A percentile compares a stretch with the other conserved stretches of the same genome.
Evolutionary conservation across 2,329 filamentous ascomycete species (phyloP).

Genomic region (Aquanectria penicillioides): DNA sequence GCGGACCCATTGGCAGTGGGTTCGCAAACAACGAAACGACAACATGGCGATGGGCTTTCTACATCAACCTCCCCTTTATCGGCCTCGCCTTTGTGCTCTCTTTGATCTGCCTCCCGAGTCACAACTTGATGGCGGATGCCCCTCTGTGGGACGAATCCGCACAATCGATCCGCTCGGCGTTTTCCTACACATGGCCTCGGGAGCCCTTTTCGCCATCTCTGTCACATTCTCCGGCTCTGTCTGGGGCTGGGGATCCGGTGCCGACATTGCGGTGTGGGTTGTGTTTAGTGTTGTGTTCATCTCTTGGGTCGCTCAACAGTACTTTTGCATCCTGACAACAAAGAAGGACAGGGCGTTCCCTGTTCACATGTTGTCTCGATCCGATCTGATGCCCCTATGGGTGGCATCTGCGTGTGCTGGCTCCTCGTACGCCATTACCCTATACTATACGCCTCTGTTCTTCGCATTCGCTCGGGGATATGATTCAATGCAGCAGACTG

Average conservation of each 20-base stretch:
- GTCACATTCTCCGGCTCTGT: constrained; percentile 61
- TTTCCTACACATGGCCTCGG: constrained; percentile 42
- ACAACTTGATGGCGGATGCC: constrained; percentile 35
- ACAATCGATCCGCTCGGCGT: constrained; percentile 46
- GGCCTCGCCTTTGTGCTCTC: constrained; percentile 52
- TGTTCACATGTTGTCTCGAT: constrained; percentile 35
- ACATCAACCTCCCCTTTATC: constrained; percentile 60
- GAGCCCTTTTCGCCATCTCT: constrained; percentile 55
- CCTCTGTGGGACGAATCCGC: constrained; percentile 29
- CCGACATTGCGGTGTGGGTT: constrained; percentile 58
- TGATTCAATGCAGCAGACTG: constrained; percentile 51
- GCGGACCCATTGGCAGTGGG: constrained; percentile 41
- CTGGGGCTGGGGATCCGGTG: constrained; percentile 58
- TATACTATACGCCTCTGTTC: constrained; percentile 65
- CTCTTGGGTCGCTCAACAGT: constrained; percentile 59
- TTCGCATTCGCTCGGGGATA: constrained; percentile 62
- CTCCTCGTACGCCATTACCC: constrained; percentile 50
- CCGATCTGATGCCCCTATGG: constrained; percentile 54
- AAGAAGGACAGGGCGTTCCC: constrained; percentile 39
- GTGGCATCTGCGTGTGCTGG: constrained; percentile 50
- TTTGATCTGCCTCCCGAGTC: constrained; percentile 55
- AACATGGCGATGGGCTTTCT: constrained; percentile 60
- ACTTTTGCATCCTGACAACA: constrained; percentile 55
- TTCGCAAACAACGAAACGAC: constrained; percentile 47
- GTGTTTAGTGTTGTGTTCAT: constrained; percentile 55